Base-by-base conservation (phyloP, 805 yeast species). In the Candida tibetensis region DNA sequence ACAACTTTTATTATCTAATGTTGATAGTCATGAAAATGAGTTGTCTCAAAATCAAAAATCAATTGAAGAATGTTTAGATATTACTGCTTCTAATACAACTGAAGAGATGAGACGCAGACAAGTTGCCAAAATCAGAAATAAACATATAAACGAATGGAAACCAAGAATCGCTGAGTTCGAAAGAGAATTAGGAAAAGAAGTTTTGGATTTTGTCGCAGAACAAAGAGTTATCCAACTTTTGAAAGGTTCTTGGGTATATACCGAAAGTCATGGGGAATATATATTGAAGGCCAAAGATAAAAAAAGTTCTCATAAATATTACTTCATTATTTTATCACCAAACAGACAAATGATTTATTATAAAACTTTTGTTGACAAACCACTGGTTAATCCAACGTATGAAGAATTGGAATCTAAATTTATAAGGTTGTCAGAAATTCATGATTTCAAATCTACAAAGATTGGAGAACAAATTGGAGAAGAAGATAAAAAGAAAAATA, bases 211-310 rank as follows among this genome's bases (percentile, higher is more conserved):
- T 55, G 88, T 86, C 12, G 75, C 76, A 40, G 89, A 84, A 55
- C 93, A 85, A 62, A 71, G 91, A 49, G 78, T 82, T 32, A 60
- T 84, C 40, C 81, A 79, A 52, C 61, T 87, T 34, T 78, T 87
- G 18, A 79, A 75, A 51, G 95, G 95, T 1, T 74, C 85, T 2
- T 87, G 95, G 95, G 90, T 84, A 10, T 82, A 70, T 53, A 72
- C 81, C 1, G 82, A 80, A 26, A 64, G 72, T 36, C 88, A 65
- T 40, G 73, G 72, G 1, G 70, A 66, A 35, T 41, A 39, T 14
- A 42, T 53, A 27, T 30, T 46, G 30, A 36, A 44, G 51, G 25
- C 66, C 67, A 48, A 39, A 19, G 52, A 51, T 23, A 52, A 46
- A 19, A 50, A 48, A 29, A 34, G 40, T n/a, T 30, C 40, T n/a